Evolutionary conservation across 2,329 filamentous ascomycete genomes (phyloP), one percentile per base, ranked within the genome.

Genomic region (Metarhizium humberi): DNA sequence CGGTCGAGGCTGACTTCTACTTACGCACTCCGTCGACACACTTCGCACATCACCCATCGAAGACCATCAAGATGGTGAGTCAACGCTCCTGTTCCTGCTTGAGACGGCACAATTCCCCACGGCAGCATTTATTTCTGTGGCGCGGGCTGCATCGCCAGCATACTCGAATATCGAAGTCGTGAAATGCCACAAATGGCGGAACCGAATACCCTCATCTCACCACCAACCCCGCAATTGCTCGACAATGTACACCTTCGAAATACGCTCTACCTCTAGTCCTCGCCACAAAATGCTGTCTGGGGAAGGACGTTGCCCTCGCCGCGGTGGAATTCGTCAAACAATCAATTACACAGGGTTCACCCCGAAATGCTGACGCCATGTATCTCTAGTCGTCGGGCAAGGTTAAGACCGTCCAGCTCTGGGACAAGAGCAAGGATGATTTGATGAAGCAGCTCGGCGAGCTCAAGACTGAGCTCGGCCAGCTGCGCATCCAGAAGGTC

Each of bases 371-470:
- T 52, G 30, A 51, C 25, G n/a, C 7, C 16, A 16, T 20, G 18
- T 20, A 4, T 48, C 58, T 67, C 56, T 63, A 76, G 73, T 76
- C 73, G 71, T 73, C 73, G 65, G 69, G 70, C 67, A 86, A 86
- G 85, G 90, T 99, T 79, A 97, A 96, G 88, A 86, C 92, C 77
- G 85, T 84, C 80, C 84, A 89, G 80, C 90, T 99, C 78, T 97
- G 94, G 94, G 86, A 85, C 81, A 99, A 99, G 90, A 92, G 84
- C 87, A 97, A 97, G 87, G 90, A 96, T 73, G 95, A 99, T 71
- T 84, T 99, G 78, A 84, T 85, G 74, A 95, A 94, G 85, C 91
- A 95, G 78, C 86, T 96, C 73, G 86, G 85, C 69, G 91, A 96
- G 78, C 82, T 96, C 75, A 96, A 96, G 89, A 85, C 87, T 64